Evolutionary conservation across 1,284 basidiomycete genomes (phyloP).

Genomic region (Marasmius sp.): DNA sequence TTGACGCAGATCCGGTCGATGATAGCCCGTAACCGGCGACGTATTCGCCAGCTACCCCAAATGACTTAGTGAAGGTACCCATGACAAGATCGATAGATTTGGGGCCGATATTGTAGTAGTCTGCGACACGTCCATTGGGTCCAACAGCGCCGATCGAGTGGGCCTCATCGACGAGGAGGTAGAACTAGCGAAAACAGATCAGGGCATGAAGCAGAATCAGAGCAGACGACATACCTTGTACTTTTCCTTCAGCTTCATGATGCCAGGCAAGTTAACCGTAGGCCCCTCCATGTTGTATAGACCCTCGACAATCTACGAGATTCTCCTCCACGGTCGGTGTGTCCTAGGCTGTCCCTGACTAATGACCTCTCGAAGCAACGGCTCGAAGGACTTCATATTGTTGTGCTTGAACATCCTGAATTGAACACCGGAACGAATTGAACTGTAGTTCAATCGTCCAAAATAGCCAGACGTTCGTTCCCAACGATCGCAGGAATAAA

Average conservation of each 20-base stretch:
- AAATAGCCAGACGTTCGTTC: conserved; percentile 94
- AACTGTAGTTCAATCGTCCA: conserved; percentile 96
- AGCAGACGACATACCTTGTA: conserved; percentile 75
- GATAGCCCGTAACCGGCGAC: conserved; percentile 82
- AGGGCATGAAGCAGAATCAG: not conserved
- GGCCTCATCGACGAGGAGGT: conserved; percentile 95
- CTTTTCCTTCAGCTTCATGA: conserved; percentile 90
- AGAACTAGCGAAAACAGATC: too few relatives aligned
- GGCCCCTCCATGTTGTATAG: conserved; percentile 99
- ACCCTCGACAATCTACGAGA: conserved; percentile 92
- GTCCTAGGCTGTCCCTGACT: too few relatives aligned
- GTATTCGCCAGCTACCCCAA: conserved; percentile 97
- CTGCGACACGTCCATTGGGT: conserved; percentile 89
- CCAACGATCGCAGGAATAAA: conserved; percentile 89
- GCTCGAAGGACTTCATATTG: too few relatives aligned
- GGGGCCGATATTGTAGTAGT: conserved; percentile 92
- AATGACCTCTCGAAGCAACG: too few relatives aligned
- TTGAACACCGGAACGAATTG: conserved; percentile 91
- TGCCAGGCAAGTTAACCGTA: conserved; percentile 86
- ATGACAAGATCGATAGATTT: conserved; percentile 89
- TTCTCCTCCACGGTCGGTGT: conserved; percentile 99
- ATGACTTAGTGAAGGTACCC: conserved; percentile 99
- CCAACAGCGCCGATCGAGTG: conserved; percentile 97
- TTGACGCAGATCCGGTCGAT: conserved; percentile 85
- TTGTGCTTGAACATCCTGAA: conserved; percentile 90